phyloP scores from a whole-genome alignment of 1,284 basidiomycete genomes.

The Cystobasidiaceae sp. region DNA sequence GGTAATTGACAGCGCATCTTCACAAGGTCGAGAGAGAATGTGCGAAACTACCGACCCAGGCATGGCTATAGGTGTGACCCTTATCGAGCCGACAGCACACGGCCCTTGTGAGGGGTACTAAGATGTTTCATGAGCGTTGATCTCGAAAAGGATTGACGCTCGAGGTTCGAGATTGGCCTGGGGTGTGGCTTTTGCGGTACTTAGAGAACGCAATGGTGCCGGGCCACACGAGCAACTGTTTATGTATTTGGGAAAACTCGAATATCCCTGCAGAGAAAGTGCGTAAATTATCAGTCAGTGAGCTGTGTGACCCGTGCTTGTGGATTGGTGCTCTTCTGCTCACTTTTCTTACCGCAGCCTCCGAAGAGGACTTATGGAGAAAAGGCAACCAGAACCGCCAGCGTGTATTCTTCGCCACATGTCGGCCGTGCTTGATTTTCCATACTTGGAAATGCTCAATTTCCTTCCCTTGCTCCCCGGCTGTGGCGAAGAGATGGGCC shows the following conservation, averaged over 20 bases:
- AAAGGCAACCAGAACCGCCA: slow-evolving; percentile 1
- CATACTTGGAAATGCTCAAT: not conserved
- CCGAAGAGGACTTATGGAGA: slow-evolving; percentile 23
- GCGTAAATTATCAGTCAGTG: not conserved
- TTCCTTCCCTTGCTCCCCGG: not conserved
- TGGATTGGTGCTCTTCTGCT: too few relatives aligned
- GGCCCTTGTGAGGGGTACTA: slow-evolving; percentile 19
- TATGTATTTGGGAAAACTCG: slow-evolving; percentile 23
- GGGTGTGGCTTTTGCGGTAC: slow-evolving; percentile 2
- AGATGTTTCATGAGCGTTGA: slow-evolving; percentile 17
- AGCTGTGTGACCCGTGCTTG: too few relatives aligned
- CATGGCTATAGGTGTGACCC: too few relatives aligned
- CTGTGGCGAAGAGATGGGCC: not conserved
- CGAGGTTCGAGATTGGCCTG: slow-evolving; percentile 19
- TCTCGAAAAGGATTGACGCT: slow-evolving; percentile 31
- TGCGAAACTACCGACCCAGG: slow-evolving; percentile 31
- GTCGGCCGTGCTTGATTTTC: not conserved
- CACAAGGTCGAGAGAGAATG: not conserved
- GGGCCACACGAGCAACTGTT: slow-evolving; percentile 25
- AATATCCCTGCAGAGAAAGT: slow-evolving; percentile 19
- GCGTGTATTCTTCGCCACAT: not conserved
- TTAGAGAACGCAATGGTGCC: not conserved
- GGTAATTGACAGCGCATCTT: not conserved
- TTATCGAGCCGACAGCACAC: too few relatives aligned
- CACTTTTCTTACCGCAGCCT: slow-evolving; percentile 30